Base-by-base conservation (phyloP, 441 rosid genomes). In the Pelargonium citronellum region DNA sequence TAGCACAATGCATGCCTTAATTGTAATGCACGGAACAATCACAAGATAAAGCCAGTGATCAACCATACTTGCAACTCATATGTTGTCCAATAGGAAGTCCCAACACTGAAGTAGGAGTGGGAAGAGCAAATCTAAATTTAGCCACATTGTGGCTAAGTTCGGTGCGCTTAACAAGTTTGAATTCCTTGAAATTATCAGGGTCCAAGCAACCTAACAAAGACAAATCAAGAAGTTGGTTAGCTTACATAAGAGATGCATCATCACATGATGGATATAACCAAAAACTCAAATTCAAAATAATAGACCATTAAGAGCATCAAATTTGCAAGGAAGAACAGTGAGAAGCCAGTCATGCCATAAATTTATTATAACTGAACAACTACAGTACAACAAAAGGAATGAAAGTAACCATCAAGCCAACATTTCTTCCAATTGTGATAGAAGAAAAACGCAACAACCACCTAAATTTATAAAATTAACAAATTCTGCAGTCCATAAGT, bases 71-170 rank as follows among this genome's bases (percentile, higher is more conserved):
- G 86, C 88, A 84, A 63, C 83, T 82, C 79, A 79, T 75, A 71
- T 84, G 85, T 34, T 82, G 83, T 37, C 88, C 88, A 46, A 82
- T 81, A 22, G 86, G 88, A 15, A 85, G 81, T 66, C 86, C 88
- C 75, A 85, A 66, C 7, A 79, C 81, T 0, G 88, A 85, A 65
- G 64, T 64, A 4, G 84, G 78, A 13, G 84, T 76, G 5, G 83
- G 86, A 64, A 85, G 88, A 63, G 82, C 80, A 74, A 83, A 85
- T 67, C 61, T 66, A 64, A 83, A 85, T 70, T 79, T 83, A 4
- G 86, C 79, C 53, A 85, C 88, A 53, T 85, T 85, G 22, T 76
- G 88, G 72, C 82, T 83, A 67, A 85, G 81, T 43, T 74, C 71
- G 24, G 77, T 79, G 19, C 78, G 75, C 64, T 81, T 79, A 24